Percentiles rank a stretch among this genome's conserved stretches.
phyloP scores from a whole-genome alignment of 2,329 filamentous ascomycete species.

The Aspergillus calidoustus region DNA sequence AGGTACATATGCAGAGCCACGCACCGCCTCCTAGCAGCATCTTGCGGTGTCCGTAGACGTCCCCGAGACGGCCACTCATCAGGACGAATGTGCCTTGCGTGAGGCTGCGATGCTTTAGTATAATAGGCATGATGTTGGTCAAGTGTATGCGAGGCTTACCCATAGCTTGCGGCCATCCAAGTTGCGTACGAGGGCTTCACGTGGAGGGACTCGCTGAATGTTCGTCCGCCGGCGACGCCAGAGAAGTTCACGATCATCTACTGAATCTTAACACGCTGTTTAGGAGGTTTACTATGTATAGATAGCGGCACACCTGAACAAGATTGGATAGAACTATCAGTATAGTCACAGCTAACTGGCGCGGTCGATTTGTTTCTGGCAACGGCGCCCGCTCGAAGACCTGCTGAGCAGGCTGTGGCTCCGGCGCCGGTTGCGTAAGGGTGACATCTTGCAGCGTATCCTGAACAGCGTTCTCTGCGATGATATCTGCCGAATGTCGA shows the following conservation, averaged over 20 bases:
- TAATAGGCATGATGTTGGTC: neutral
- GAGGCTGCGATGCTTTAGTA: slow-evolving; percentile 37
- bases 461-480: neutral
- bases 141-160: slow-evolving; percentile 17
- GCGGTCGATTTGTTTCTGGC: slow-evolving; percentile 22
- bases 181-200: slow-evolving; percentile 28
- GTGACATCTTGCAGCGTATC: neutral
- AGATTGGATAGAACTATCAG: slow-evolving; percentile 32
- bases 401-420: slow-evolving; percentile 27
- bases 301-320: slow-evolving; percentile 28
- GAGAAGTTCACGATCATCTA: slow-evolving; percentile 37
- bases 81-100: slow-evolving; percentile 64
- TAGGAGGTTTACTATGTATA: neutral
- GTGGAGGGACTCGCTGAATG: slow-evolving; percentile 26
- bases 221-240: slow-evolving; percentile 31
- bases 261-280: neutral
- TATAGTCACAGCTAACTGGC: slow-evolving; percentile 25
- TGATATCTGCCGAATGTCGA: neutral
- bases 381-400: slow-evolving; percentile 27
- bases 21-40: slow-evolving; percentile 59
- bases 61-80: slow-evolving; percentile 60
- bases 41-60: slow-evolving; percentile 61
- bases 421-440: neutral
- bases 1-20: slow-evolving; percentile 61
- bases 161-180: slow-evolving; percentile 35